A percentile compares a stretch with the other conserved stretches of the same genome.
phyloP scores from a whole-genome alignment of 192 early-diverging fungal species.

The Pilobolus umbonatus region DNA sequence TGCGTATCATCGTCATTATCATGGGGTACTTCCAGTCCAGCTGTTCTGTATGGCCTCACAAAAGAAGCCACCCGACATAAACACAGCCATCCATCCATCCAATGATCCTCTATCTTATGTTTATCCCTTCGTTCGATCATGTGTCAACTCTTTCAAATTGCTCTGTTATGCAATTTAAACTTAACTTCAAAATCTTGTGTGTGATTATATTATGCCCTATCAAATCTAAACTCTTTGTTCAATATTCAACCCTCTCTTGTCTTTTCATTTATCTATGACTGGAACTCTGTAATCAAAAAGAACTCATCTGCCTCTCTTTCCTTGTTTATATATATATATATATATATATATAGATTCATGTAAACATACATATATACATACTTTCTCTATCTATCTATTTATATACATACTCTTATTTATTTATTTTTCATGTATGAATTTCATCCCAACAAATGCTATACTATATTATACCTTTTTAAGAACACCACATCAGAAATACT shows the following conservation, averaged over 20 bases:
- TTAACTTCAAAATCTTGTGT: neutral
- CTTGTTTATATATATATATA: neutral
- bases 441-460: neutral
- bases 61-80: constrained; percentile 13
- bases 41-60: neutral
- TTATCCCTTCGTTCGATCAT: neutral
- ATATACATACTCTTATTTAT: neutral
- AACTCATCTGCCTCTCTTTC: neutral
- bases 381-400: neutral
- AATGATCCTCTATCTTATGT: neutral
- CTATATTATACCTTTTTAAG: no score
- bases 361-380: neutral
- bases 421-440: neutral
- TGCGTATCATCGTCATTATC: neutral
- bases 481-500: no score
- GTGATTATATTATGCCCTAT: constrained; percentile 10
- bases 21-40: neutral
- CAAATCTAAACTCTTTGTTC: neutral
- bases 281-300: constrained; percentile 3
- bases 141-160: neutral
- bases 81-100: neutral
- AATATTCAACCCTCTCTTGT: neutral
- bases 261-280: neutral
- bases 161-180: neutral
- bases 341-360: neutral